Percentiles rank a stretch among this genome's conserved stretches.
phyloP scores from a whole-genome alignment of 2,329 filamentous ascomycete species.

The Claviceps purpurea region DNA sequence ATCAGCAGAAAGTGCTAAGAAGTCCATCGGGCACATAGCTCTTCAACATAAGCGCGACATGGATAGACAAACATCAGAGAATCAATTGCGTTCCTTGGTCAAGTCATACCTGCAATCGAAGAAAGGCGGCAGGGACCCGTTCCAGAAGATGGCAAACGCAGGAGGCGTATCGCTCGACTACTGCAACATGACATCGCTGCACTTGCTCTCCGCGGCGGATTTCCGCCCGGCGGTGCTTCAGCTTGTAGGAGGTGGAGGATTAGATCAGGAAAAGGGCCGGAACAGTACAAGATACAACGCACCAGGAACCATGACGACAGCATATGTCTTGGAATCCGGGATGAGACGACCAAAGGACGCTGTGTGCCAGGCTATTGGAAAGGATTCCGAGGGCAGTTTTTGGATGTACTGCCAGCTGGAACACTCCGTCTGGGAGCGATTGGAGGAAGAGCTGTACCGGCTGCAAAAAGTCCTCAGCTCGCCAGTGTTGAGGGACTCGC shows the following conservation, averaged over 20 bases:
- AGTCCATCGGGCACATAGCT: background rate
- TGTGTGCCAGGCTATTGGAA: conserved; percentile 4
- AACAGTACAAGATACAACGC: conserved; percentile 3
- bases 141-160: background rate
- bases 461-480: conserved; percentile 6
- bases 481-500: conserved; percentile 2
- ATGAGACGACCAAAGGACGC: background rate
- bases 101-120: conserved; percentile 1
- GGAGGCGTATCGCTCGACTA: background rate
- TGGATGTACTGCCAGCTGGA: conserved; percentile 8
- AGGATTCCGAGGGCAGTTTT: conserved; percentile 3
- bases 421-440: conserved; percentile 4
- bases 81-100: background rate
- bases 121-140: background rate
- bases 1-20: background rate
- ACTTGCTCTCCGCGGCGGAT: conserved; percentile 3
- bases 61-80: conserved; percentile 2
- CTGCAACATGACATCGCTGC: conserved; percentile 3
- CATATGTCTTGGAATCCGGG: conserved; percentile 1
- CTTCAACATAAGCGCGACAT: conserved; percentile 4
- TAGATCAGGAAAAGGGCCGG: background rate
- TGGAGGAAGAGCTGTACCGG: conserved; percentile 7
- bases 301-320: conserved; percentile 4
- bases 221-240: conserved; percentile 4
- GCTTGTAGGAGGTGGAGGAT: background rate